phyloP scores from a whole-genome alignment of 371 early-diverging fungal genomes.

The Dinochytrium kinnereticum region DNA sequence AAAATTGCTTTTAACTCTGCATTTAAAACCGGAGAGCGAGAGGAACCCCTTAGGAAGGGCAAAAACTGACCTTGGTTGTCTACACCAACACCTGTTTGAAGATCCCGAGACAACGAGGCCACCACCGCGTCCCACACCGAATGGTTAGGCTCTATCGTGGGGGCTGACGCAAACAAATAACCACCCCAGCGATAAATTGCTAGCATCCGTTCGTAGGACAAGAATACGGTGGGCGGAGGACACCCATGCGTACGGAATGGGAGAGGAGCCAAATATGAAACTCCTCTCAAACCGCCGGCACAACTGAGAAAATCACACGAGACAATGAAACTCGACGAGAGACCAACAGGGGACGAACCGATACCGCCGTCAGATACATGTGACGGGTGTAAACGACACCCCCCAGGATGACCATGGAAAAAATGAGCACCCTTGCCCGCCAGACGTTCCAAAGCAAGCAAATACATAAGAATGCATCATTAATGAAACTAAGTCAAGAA shows the following conservation, averaged over 20 bases:
- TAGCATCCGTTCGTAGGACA: slow-evolving; percentile 17
- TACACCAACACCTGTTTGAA: not conserved
- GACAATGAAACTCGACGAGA: not conserved
- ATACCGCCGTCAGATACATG: not conserved
- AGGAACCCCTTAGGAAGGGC: slow-evolving; percentile 7
- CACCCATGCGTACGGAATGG: not conserved
- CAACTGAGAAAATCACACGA: not conserved
- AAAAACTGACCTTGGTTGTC: not conserved
- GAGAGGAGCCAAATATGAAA: not conserved
- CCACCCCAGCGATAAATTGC: slow-evolving; percentile 9
- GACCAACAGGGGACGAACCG: not conserved
- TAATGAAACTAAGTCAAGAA: not conserved
- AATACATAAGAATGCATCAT: not conserved
- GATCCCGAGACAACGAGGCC: not conserved
- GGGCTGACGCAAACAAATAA: not conserved
- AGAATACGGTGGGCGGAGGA: slow-evolving; percentile 8
- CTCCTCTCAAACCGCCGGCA: not conserved
- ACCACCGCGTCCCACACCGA: not conserved
- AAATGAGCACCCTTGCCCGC: slow-evolving; percentile 22
- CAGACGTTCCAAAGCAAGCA: slow-evolving; percentile 3
- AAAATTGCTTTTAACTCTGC: not conserved
- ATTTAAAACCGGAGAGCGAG: not conserved
- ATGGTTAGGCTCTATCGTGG: not conserved
- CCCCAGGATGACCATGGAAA: slow-evolving; percentile 12
- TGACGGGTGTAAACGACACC: slow-evolving; percentile 20